Evolutionary conservation across 176 grass and related monocot species (phyloP), one percentile per base, ranked within the genome.

Genomic region (Oryza nivara): DNA sequence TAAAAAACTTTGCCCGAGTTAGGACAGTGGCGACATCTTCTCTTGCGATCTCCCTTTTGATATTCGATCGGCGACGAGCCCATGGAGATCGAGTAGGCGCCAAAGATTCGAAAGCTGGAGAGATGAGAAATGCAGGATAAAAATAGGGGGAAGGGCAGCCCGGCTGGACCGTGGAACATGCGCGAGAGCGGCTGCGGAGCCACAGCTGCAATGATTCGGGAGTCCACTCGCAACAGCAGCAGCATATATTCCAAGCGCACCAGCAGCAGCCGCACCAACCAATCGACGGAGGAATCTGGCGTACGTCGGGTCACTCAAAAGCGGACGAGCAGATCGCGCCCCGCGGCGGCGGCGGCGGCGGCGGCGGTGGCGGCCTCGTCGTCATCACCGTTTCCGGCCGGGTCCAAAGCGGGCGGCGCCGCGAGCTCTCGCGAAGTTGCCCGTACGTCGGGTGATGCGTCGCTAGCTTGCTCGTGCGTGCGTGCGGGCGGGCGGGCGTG

Each of bases 181-280:
- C 60, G 25, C 3, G 75, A 9, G 12, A 45, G 15, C 36, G 26
- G 28, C 6, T 6, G 36, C 36, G 30, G 30, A 0, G 30, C 36
- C 22, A 15, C 22, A 15, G 28, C 65, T 56, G 19, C 78, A 81
- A 69, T 76, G 65, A 70, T 77, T 77, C 16, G 83, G 4, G 41
- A 34, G 48, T 58, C 74, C 83, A 58, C 34, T 82, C 13, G 20
- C 46, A 8, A 3, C 73, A 13, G 16, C 66, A 73, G 56, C 49
- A 73, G 68, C 68, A 73, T 74, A 86, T 86, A 44, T 73, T 86
- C 69, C 73, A 68, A 25, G 56, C 26, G 23, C 51, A 11, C 25
- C 40, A 41, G 7, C 16, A 3, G 43, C 73, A 19, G 60, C 54
- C 78, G 17, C 40, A 69, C 78, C 78, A 47, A 65, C 45, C 17